Base-by-base conservation (phyloP, 768 basidiomycete genomes). In the Rhodotorula paludigena region DNA sequence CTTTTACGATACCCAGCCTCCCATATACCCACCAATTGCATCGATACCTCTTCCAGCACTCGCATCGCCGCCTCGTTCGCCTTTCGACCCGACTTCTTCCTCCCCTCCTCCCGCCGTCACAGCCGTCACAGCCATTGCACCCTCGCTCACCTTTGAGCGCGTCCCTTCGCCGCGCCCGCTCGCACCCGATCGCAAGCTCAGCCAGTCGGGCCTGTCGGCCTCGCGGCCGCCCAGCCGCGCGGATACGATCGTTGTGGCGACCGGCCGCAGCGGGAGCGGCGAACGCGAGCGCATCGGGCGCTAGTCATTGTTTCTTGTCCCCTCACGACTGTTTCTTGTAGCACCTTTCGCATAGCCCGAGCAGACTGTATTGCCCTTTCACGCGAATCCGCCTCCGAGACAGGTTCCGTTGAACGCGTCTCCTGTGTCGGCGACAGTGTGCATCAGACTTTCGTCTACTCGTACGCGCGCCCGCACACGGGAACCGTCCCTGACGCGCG, bases 101-200 rank as follows among this genome's bases (percentile, higher is more conserved):
- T 38, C 48, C 23, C 52, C 35, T 5, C 47, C 44, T 47, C 45
- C 1, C 48, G 25, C 36, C 11, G 18, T 5, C 36, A 2, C 10
- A 11, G n/a, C 14, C 32, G 8, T 21, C 32, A 3, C 45, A 21
- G 5, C 45, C 33, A 23, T 52, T 14, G 12, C 33, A 2, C 59
- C 59, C 23, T 54, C 65, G 2, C 64, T 66, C 58, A 66, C 64
- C 6, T 66, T 66, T 41, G 65, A 61, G 5, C 58, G 65, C 28
- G 41, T 61, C 18, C 59, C 65, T 1, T 66, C 65, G 25, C 65
- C 62, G 6, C 35, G n/a, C 45, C 47, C 54, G 14, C 3, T 15
- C 33, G 38, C 18, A 20, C 59, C 55, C 10, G 48, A 56, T 18
- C 65, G 65, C 28, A 66, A 57, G 45, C 59, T 57, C 33, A 60